Evolutionary conservation across 805 yeast genomes (phyloP).

Genomic region (Metschnikowia henanensis): DNA sequence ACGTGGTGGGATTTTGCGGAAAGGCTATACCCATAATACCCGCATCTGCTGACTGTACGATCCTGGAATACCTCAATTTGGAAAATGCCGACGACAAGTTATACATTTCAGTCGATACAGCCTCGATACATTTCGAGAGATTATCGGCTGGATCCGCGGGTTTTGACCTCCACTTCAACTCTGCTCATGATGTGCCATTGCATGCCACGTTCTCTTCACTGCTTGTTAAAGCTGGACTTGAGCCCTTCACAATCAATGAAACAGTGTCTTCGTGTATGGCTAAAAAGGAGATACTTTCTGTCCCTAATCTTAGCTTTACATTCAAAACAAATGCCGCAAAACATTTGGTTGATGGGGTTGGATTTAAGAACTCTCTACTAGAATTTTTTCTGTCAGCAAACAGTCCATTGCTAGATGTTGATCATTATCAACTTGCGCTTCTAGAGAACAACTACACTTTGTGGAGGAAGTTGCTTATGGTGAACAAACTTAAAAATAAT

Average conservation of each 20-base stretch:
- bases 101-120: constrained; percentile 11
- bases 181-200: constrained; percentile 31
- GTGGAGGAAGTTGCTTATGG: constrained; percentile 26
- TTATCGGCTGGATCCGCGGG: constrained; percentile 29
- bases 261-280: background rate
- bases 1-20: constrained; percentile 7
- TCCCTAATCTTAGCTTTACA: constrained; percentile 37
- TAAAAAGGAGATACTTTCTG: constrained; percentile 27
- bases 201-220: constrained; percentile 35
- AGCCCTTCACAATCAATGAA: background rate
- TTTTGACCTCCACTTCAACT: constrained; percentile 37
- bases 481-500: constrained; percentile 17
- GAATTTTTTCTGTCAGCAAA: constrained; percentile 39
- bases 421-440: constrained; percentile 31
- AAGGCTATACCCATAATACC: constrained; percentile 17
- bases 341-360: constrained; percentile 32
- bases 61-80: constrained; percentile 10
- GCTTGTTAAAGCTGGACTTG: constrained; percentile 28
- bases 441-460: constrained; percentile 35
- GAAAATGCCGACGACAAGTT: constrained; percentile 5
- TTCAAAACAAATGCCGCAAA: constrained; percentile 36
- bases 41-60: constrained; percentile 8
- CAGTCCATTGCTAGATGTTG: constrained; percentile 40
- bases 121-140: constrained; percentile 12
- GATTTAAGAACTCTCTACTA: constrained; percentile 36